A percentile compares a stretch with the other conserved stretches of the same genome.
Conservation (phyloP, 768 basidiomycete species). For the Tulasnella sp. region DNA sequence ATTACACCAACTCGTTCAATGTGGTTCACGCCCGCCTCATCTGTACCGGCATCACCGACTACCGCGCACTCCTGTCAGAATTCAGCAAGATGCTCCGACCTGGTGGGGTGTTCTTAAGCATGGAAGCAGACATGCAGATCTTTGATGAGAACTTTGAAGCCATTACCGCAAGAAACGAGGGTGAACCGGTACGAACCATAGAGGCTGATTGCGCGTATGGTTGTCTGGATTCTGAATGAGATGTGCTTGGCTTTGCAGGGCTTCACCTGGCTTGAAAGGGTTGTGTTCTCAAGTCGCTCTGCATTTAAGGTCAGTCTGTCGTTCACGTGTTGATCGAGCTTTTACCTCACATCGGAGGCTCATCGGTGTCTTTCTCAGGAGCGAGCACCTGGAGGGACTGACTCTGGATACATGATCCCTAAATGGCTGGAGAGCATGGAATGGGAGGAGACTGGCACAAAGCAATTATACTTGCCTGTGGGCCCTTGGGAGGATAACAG, state of each 20-base stretch:
- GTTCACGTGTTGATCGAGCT: background rate
- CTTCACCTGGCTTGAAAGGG: conserved; percentile 2
- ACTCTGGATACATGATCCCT: background rate
- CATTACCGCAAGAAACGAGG: conserved; percentile 1
- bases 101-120: conserved; percentile 2
- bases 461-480: background rate
- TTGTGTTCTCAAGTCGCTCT: background rate
- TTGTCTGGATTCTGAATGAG: no score
- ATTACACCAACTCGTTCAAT: background rate
- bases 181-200: conserved; percentile 4
- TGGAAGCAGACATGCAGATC: conserved; percentile 5
- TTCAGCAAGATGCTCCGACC: background rate
- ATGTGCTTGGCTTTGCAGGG: background rate
- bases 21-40: conserved; percentile 3
- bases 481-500: conserved; percentile 5
- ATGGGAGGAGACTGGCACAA: conserved; percentile 8
- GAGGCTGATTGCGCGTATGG: no score
- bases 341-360: background rate
- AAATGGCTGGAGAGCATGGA: conserved; percentile 5
- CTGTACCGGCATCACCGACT: conserved; percentile 2
- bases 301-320: background rate
- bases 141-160: background rate
- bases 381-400: background rate
- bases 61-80: background rate
- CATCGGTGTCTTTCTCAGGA: no score